Evolutionary conservation across 305 asterid species (phyloP).

Genomic region (Petunia hybrid): DNA sequence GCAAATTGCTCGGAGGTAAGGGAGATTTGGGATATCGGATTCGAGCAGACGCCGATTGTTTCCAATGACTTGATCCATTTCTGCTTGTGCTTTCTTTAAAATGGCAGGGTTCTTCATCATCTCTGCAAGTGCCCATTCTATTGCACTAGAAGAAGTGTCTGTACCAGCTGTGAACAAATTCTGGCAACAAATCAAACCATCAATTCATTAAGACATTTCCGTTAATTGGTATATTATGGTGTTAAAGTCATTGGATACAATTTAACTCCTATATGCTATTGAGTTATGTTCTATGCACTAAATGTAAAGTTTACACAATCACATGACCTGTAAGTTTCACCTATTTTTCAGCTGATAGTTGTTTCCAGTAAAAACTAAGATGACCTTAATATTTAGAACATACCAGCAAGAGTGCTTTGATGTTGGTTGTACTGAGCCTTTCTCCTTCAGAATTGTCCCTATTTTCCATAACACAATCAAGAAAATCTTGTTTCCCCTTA

Average conservation of each 20-base stretch:
- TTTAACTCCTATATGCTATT: too few relatives aligned
- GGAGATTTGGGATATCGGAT: conserved; percentile 52
- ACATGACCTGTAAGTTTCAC: not conserved
- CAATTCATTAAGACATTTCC: not conserved
- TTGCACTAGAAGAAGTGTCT: conserved; percentile 23
- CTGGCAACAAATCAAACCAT: not conserved
- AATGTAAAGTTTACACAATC: not conserved
- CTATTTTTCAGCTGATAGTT: not conserved
- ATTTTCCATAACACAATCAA: conserved; percentile 51
- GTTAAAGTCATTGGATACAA: too few relatives aligned
- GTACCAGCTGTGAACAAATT: conserved; percentile 31
- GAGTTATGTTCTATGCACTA: too few relatives aligned
- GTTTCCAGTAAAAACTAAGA: not conserved
- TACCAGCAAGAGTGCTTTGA: conserved; percentile 59
- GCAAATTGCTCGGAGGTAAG: conserved; percentile 59
- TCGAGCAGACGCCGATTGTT: conserved; percentile 11
- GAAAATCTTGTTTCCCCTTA: conserved; percentile 50
- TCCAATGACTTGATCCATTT: conserved; percentile 28
- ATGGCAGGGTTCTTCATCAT: conserved; percentile 18
- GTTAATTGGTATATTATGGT: not conserved
- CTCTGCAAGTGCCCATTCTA: conserved; percentile 34
- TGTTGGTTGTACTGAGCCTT: conserved; percentile 46
- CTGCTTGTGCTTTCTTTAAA: conserved; percentile 15
- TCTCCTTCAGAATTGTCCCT: conserved; percentile 48
- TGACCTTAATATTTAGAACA: not conserved